A percentile compares a stretch with the other conserved stretches of the same genome.
These are phyloP conservation scores for Botryotinia calthae DNA, from an alignment of 2,329 filamentous ascomycete species.

Conservation along the genomic window DNA sequence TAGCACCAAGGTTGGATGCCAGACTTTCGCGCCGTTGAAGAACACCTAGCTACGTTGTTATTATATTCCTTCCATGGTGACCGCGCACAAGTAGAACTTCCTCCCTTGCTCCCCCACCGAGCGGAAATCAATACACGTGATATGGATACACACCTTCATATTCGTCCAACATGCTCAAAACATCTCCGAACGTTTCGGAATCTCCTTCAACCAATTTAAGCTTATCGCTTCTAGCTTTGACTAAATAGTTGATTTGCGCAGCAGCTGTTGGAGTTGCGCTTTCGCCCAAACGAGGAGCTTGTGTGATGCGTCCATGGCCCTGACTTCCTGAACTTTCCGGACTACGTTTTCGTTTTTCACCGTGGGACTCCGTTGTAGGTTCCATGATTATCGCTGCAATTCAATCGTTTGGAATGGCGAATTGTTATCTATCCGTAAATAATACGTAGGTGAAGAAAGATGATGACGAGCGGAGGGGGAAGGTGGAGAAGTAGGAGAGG, in stretches of 20 bases:
- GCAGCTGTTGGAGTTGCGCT: conserved; percentile 19
- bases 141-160: conserved; percentile 60
- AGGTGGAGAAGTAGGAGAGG: conserved; percentile 14
- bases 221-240: conserved; percentile 45
- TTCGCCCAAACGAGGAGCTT: conserved; percentile 20
- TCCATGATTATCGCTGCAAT: not conserved
- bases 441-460: not conserved
- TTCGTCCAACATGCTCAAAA: conserved; percentile 69
- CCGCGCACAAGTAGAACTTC: not conserved
- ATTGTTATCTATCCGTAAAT: not conserved
- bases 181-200: conserved; percentile 67
- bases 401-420: not conserved
- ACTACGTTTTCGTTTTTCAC: conserved; percentile 34
- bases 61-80: not conserved
- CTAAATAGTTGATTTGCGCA: conserved; percentile 54
- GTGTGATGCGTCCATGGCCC: conserved; percentile 36
- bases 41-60: conserved; percentile 53
- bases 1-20: conserved; percentile 79
- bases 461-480: not conserved
- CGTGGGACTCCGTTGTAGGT: not conserved
- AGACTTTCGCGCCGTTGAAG: conserved; percentile 83
- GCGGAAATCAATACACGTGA: conserved; percentile 12
- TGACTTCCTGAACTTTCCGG: conserved; percentile 25
- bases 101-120: not conserved
- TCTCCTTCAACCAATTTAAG: conserved; percentile 54